phyloP scores from a whole-genome alignment of 1,284 basidiomycete species.

The Mrakiaceae sp. region DNA sequence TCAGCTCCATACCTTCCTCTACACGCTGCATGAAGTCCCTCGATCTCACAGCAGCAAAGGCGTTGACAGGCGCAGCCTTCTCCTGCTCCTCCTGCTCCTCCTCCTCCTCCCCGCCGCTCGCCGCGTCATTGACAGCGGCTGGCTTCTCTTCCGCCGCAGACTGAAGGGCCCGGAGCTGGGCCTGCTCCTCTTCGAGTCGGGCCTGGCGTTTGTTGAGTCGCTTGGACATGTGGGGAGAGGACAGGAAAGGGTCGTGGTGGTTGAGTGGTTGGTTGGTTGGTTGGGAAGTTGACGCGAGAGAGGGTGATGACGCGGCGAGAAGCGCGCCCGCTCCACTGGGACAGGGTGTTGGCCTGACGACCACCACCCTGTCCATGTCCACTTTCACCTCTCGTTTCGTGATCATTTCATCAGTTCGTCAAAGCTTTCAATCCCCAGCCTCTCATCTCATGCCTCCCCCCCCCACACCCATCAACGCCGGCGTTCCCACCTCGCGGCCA shows the following conservation, averaged over 20 bases:
- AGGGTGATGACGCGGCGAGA: too few species aligned
- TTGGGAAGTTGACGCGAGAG: not conserved
- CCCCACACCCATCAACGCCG: too few species aligned
- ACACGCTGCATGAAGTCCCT: not conserved
- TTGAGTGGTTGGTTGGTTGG: not conserved
- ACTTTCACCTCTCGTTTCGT: too few species aligned
- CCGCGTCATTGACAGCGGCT: conserved; percentile 7
- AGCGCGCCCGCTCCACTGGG: too few species aligned
- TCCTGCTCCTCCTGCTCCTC: conserved; percentile 28
- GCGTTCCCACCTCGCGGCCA: too few species aligned
- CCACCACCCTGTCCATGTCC: too few species aligned
- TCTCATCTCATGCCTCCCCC: too few species aligned
- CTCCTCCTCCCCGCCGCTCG: conserved; percentile 23
- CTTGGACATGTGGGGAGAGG: conserved; percentile 33
- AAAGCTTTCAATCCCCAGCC: too few species aligned
- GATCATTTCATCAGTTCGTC: too few species aligned
- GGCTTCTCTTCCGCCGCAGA: not conserved
- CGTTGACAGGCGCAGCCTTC: conserved; percentile 23
- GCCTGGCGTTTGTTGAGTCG: conserved; percentile 67
- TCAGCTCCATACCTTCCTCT: not conserved
- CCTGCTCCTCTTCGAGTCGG: conserved; percentile 56
- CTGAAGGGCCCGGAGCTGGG: conserved; percentile 20
- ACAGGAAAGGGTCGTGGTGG: not conserved
- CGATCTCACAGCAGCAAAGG: conserved; percentile 49
- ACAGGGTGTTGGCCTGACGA: too few species aligned